These are phyloP conservation scores for Candolleomyces eurysporus DNA, from an alignment of 768 basidiomycete genomes.

Conservation along the genomic window DNA sequence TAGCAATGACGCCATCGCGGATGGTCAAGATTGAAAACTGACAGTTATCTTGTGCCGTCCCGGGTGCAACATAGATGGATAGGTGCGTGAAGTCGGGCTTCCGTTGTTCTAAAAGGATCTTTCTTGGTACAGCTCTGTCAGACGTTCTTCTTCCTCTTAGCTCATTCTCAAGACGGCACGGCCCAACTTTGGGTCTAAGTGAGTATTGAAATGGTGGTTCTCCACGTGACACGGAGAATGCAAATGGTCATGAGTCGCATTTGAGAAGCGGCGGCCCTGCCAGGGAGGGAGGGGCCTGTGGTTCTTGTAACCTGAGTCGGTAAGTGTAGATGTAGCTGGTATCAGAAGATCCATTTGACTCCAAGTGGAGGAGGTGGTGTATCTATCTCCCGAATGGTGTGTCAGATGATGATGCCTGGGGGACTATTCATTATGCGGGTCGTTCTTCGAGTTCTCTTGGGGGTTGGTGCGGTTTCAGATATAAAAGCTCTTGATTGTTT, in stretches of 20 bases:
- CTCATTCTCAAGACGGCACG: too few relatives aligned
- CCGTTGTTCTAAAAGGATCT: too few relatives aligned
- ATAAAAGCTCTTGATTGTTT: not conserved
- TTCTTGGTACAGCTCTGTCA: too few relatives aligned
- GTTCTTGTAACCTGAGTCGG: not conserved
- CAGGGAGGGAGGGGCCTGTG: not conserved
- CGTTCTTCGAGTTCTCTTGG: not conserved
- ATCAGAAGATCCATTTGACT: not conserved
- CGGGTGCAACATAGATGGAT: too few relatives aligned
- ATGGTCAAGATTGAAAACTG: too few relatives aligned
- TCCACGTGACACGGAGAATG: conserved; percentile 2
- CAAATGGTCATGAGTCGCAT: not conserved
- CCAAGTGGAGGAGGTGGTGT: not conserved
- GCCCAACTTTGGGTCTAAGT: too few relatives aligned
- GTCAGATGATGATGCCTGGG: not conserved
- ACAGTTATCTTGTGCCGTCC: too few relatives aligned
- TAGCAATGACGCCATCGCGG: too few relatives aligned
- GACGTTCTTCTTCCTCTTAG: too few relatives aligned
- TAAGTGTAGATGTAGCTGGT: not conserved
- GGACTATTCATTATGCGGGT: not conserved
- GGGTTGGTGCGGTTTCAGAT: not conserved
- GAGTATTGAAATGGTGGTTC: not conserved
- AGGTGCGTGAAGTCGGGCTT: too few relatives aligned
- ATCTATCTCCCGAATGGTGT: not conserved
- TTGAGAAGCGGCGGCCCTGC: not conserved